Evolutionary conservation across 306 rosid genomes (phyloP).

Genomic region (Erythrophleum fordii): DNA sequence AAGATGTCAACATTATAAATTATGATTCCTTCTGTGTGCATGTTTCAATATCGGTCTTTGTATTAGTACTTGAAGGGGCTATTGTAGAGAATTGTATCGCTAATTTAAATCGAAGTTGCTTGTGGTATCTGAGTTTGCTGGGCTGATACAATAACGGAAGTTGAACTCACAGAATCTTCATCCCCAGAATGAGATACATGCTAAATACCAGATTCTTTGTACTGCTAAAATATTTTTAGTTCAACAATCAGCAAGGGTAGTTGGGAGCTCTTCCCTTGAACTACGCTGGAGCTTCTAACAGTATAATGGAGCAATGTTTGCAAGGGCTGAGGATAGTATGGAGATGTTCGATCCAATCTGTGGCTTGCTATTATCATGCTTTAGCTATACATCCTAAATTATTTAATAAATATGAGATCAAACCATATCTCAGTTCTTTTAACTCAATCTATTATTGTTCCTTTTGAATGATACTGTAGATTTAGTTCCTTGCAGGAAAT

Average conservation of each 20-base stretch:
- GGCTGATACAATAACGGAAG: not conserved
- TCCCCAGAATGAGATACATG: not conserved
- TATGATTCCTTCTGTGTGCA: not conserved
- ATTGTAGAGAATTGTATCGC: not conserved
- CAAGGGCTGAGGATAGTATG: not conserved
- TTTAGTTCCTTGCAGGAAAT: constrained; percentile 90
- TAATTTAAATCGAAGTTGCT: not conserved
- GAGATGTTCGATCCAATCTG: not conserved
- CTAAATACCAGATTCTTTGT: not conserved
- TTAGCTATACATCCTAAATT: not conserved
- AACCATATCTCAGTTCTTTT: constrained; percentile 11
- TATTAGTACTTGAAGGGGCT: not conserved
- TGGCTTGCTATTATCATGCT: not conserved
- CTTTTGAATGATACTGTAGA: constrained; percentile 59
- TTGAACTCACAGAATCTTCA: not conserved
- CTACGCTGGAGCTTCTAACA: not conserved
- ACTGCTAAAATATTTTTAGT: not conserved
- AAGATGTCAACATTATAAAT: not conserved
- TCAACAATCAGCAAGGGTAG: not conserved
- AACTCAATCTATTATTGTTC: constrained; percentile 9
- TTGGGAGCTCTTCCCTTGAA: not conserved
- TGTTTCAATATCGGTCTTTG: not conserved
- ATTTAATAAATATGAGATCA: not conserved
- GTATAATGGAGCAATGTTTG: no score
- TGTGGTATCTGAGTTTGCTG: not conserved